Base-by-base conservation (phyloP, 2,329 filamentous ascomycete species). In the Knufia petricola region DNA sequence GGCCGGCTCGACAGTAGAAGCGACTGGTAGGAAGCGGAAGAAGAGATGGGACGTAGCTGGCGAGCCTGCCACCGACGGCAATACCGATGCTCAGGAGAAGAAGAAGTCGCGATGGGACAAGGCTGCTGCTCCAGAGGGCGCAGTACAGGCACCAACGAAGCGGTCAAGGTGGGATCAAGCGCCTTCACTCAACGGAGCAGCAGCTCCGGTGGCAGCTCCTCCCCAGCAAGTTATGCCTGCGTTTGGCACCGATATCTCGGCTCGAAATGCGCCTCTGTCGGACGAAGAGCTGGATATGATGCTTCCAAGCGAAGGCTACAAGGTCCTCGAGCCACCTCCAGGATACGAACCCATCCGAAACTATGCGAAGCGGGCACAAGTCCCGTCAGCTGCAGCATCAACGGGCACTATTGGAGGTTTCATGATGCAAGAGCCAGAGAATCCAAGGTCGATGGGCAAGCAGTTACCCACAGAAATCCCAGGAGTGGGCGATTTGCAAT, bases 341-440 rank as follows among this genome's bases (percentile, higher is more conserved):
- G 92, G 92, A 28, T 98, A 96, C 63, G 87, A 86, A 40, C 88
- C 89, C 3, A 78, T 87, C 21, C 81, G 85, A 47, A 82, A 84
- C 28, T 79, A 86, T 44, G 76, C 87, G 30, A 80, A 88, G 64
- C 86, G 86, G 63, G 69, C 87, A 37, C 68, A 87, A 40, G 80
- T 82, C 69, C 76, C 81, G 12, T 81, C 87, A 32, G 76, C 81
- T 12, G 13, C 46, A 2, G 71, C 69, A 46, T 74, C 85, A 20
- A 79, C 78, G 39, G 75, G 74, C 21, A 47, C 32, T 28, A 71
- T 77, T 53, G 79, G 77, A 36, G 92, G 92, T 2, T 98, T 96
- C 70, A 92, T 94, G 83, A 94, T 95, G 81, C 92, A 96, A 64
- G 88, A 98, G 58, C 86, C 88, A 7, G 88, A 94, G 58, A 88